Conservation (phyloP, 2,329 filamentous ascomycete species). For the Trichophyton simii region DNA sequence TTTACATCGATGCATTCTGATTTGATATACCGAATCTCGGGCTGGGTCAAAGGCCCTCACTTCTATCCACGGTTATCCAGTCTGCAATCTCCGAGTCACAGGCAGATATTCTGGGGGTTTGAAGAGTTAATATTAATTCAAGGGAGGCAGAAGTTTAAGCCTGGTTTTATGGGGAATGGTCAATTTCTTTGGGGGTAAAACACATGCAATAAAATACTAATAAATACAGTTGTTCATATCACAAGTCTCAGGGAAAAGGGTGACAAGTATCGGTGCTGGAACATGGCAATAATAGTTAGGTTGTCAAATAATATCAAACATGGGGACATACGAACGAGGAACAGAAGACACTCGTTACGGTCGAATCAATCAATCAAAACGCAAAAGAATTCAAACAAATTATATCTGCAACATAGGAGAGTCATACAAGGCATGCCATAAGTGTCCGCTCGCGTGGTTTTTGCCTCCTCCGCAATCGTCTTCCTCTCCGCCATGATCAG, state of each 20-base stretch:
- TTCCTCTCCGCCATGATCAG: not conserved
- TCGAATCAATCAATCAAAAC: not conserved
- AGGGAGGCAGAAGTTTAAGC: too few species aligned
- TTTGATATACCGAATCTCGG: not conserved
- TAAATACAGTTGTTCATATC: not conserved
- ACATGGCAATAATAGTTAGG: not conserved
- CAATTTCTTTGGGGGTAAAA: not conserved
- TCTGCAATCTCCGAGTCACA: too few species aligned
- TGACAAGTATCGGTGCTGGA: not conserved
- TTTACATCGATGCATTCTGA: not conserved
- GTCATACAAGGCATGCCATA: slow-evolving; percentile 1
- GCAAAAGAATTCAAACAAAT: too few species aligned
- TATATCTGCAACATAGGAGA: not conserved
- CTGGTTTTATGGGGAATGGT: not conserved
- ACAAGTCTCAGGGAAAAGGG: not conserved
- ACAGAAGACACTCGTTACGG: not conserved
- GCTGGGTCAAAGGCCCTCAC: not conserved
- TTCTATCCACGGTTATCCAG: not conserved
- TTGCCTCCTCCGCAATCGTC: not conserved
- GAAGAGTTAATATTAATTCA: not conserved
- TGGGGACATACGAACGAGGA: not conserved
- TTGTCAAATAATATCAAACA: not conserved
- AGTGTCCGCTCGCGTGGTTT: not conserved
- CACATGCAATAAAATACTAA: not conserved
- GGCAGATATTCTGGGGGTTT: too few species aligned